Base-by-base conservation (phyloP, 2,329 filamentous ascomycete genomes). In the Golovinomyces cichoracearum region DNA sequence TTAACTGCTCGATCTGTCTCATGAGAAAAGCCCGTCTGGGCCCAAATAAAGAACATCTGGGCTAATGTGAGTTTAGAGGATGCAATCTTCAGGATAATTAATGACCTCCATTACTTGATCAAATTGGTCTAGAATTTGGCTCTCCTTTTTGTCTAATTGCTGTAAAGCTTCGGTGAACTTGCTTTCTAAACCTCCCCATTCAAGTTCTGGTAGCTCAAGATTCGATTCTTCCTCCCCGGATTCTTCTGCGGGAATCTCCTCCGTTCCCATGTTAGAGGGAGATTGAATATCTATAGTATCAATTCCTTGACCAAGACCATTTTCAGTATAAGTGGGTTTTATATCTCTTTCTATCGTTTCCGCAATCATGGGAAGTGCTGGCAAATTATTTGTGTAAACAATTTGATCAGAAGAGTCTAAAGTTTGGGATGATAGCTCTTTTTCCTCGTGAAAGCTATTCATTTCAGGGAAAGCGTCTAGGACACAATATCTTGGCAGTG, bases 41-140 rank as follows among this genome's bases (percentile, higher is more conserved):
- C 80, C 85, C 86, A 94, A 31, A 77, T 65, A 50, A 71, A 71
- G 61, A 93, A 93, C 60, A 80, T 81, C 83, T 92, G 54, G 37
- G 44, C 15, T 48, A 48, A 22, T 49, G 29, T 33, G n/a, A 33
- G 29, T 33, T 33, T 3, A 3, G 10, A 2, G 29, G 29, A 3
- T 10, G 29, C n/a, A 33, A 9, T 12, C 3, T 12, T 3, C n/a
- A 33, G n/a, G n/a, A 33, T 33, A 33, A 33, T 10, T 33, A 33
- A 9, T n/a, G 21, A 51, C 54, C 61, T 49, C 63, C 78, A 79
- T 63, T n/a, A 86, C 66, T 38, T 67, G 63, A 15, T 76, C 68
- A 53, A 80, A 83, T 52, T 86, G 78, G 19, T 73, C 67, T 48
- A 80, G 64, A 41, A 88, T 66, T 26, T 72, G 66, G 41, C 69